Evolutionary conservation across 768 basidiomycete genomes (phyloP), one percentile per base, ranked within the genome.

Genomic region (Lepiota brunneoincarnata): DNA sequence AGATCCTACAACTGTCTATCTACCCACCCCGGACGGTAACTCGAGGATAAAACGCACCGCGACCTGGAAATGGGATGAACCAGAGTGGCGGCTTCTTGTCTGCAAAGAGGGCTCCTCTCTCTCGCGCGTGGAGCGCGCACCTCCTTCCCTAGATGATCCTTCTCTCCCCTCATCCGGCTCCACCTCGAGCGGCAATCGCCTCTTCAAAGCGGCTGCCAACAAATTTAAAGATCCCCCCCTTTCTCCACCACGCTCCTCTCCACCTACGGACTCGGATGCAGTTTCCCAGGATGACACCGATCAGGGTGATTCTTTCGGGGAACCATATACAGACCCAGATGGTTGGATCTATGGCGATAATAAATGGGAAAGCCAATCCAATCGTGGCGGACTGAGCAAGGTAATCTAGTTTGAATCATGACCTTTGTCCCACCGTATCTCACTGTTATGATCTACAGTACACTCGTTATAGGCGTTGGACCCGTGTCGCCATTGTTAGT

Each of bases 321-420:
- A 85, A 40, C 70, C 73, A 24, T 65, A 72, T 35, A 96, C 93
- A 1, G 94, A 98, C 64, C 65, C 76, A 3, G 92, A 95, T 56
- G 94, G 94, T 3, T 98, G 94, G 94, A 80, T 93, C 5, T 97
- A 93, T 63, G 88, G 86, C 2, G 94, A 95, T 61, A 98, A 98
- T 67, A 96, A 97, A 67, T 98, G 94, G 94, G 93, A 97, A 64
- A 78, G 73, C 17, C 75, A 80, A 41, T 85, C 83, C 50, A 74
- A 75, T 51, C 88, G 86, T 60, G 91, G 91, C 44, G 91, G 92
- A 5, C 81, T 95, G 72, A 89, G 93, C 67, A 94, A 94, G 75
- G 86, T 86, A 38, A 39, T 72, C 62, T 21, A 21, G 6, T 34
- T 21, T 10, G n/a, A 23, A 15, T 56, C 17, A 35, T 18, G 28